phyloP scores from a whole-genome alignment of 1,139 yeast species.

The Candida dubliniensis region DNA sequence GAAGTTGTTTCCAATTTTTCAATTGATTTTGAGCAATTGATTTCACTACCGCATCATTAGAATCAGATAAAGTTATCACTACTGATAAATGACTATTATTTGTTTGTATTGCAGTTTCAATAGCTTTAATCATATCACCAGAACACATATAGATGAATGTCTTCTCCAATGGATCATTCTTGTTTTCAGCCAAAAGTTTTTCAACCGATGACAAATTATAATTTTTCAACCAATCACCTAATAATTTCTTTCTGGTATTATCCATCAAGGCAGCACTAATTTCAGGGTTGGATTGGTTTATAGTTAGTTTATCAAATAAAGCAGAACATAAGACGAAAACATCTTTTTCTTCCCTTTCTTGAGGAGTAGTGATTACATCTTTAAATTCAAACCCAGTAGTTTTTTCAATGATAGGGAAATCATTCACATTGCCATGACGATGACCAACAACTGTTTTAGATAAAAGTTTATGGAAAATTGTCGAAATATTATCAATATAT shows the following conservation, averaged over 20 bases:
- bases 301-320: conserved; percentile 21
- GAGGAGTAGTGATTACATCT: conserved; percentile 8
- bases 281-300: conserved; percentile 1
- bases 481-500: conserved; percentile 21
- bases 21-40: conserved; percentile 61
- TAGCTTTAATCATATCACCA: conserved; percentile 63
- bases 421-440: conserved; percentile 28
- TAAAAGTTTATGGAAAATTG: conserved; percentile 22
- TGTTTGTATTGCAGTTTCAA: conserved; percentile 55
- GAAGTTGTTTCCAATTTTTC: conserved; percentile 58
- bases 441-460: conserved; percentile 19
- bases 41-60: conserved; percentile 60
- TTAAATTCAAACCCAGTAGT: conserved; percentile 17
- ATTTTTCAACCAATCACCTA: conserved; percentile 42
- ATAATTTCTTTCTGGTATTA: conserved; percentile 20
- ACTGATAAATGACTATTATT: conserved; percentile 70
- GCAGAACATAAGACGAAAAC: conserved; percentile 17
- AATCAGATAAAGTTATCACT: conserved; percentile 67
- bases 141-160: conserved; percentile 55
- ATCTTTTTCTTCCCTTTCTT: conserved; percentile 11
- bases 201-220: conserved; percentile 23
- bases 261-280: conserved; percentile 5
- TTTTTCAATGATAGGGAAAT: conserved; percentile 26
- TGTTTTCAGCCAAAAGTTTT: conserved; percentile 16
- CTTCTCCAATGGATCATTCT: conserved; percentile 43